Base-by-base conservation (phyloP, 495 filamentous ascomycete species). In the Tuber umbilicatum region DNA sequence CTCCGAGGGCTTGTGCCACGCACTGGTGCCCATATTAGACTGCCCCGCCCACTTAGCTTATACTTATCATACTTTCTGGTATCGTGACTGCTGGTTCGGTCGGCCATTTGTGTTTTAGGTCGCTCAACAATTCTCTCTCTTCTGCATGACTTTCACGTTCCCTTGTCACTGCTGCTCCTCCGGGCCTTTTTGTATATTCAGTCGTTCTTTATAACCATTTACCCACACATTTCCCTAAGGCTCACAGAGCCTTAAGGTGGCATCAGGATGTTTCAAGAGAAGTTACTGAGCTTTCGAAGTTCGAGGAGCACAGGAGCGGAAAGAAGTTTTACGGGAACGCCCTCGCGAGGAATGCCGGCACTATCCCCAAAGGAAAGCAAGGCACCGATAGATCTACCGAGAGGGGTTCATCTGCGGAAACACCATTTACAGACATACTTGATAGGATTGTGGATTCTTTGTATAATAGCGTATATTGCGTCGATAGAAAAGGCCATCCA, bases 401-500 rank as follows among this genome's bases (percentile, higher is more conserved):
- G 69, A 41, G 74, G 75, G 2, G 72, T 40, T 23, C 42, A 69
- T 23, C 75, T 77, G 31, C 73, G 74, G 4, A 42, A 67, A 55
- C 55, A 77, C n/a, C 69, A 72, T 60, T 68, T 77, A 45, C 75
- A 77, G 43, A 76, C 75, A 5, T 27, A 12, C n/a, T 41, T 76
- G 17, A 77, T 77, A 50, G 75, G 75, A 43, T 9, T 39, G 2
- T 77, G 75, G 75, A 45, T 76, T 42, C 75, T 77, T 19, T 77
- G 55, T 40, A 77, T 77, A 21, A 72, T 77, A 50, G 73, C 75
- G 16, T 77, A 76, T 64, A 77, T 77, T 27, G 73, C 37, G 21
- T 69, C 73, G 14, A 55, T 76, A 40, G 75, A 77, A 47, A 72
- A 72, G 21, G 75, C 75, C 9, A 72, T 76, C 23, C 71, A 71